Evolutionary conservation across 2,329 filamentous ascomycete genomes (phyloP), one percentile per base, ranked within the genome.

Genomic region (Didymella glomerata): DNA sequence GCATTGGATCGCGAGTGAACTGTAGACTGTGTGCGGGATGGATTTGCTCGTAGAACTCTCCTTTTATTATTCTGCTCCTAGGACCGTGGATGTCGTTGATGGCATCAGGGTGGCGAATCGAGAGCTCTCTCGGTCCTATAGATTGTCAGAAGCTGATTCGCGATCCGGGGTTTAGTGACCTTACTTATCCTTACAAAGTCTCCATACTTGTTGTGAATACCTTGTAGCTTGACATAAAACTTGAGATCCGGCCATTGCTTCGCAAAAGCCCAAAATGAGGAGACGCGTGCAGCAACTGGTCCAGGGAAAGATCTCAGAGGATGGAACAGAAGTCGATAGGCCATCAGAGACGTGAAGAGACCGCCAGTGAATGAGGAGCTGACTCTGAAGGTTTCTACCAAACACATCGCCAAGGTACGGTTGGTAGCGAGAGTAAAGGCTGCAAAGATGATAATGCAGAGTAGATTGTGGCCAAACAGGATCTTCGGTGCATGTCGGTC

Each of bases 11-110:
- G 11, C 73, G 65, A 20, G 57, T 72, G 30, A 67, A 55, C 14
- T 72, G 68, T 14, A 74, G 53, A 18, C 49, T 68, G 13, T 53
- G 41, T 2, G 66, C 54, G n/a, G 60, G 62, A 18, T 65, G 20
- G 4, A 60, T 60, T 2, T 64, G 57, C n/a, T 67, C 62, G 41
- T 75, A 74, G 34, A 66, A 76, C 5, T 67, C 54, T 2, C 63
- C 68, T 47, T 74, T 76, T 1, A 4, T 42, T n/a, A 67, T 69
- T 13, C 47, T 57, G 16, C 57, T 67, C 27, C 47, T 54, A 3
- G 61, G 56, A 0, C 68, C 68, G 18, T 70, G 65, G 20, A 74
- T 50, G 13, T 64, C 61, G 18, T 48, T 48, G 27, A 72, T 57
- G 3, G 67, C 66, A 38, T 64, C 62, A 14, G 66, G 62, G 44